Percentiles rank a stretch among this genome's conserved stretches.
phyloP scores from a whole-genome alignment of 2,329 filamentous ascomycete species.

The Clonostachys solani region DNA sequence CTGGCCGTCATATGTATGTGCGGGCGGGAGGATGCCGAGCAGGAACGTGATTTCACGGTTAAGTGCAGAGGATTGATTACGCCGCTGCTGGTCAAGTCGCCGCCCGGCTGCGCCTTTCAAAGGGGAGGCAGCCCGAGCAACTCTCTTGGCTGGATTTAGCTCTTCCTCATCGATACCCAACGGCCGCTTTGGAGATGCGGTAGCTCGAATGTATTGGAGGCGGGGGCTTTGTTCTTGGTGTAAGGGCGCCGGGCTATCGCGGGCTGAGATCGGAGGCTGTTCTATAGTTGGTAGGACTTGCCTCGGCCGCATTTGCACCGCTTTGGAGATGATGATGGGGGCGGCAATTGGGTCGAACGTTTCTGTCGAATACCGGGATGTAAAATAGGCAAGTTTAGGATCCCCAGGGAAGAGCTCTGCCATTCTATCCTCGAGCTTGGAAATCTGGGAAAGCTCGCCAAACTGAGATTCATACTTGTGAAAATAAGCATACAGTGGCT shows the following conservation, averaged over 20 bases:
- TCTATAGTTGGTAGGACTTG: constrained; percentile 50
- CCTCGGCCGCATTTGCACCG: constrained; percentile 69
- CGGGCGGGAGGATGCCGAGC: constrained; percentile 70
- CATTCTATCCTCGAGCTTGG: constrained; percentile 90
- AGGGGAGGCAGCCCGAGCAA: constrained; percentile 85
- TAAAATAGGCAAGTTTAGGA: constrained; percentile 70
- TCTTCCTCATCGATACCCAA: constrained; percentile 68
- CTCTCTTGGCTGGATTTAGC: constrained; percentile 73
- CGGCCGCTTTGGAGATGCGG: constrained; percentile 57
- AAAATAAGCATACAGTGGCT: constrained; percentile 84
- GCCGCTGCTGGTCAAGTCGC: constrained; percentile 73
- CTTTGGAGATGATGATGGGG: constrained; percentile 79
- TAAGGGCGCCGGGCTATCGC: constrained; percentile 35
- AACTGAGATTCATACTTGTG: constrained; percentile 94
- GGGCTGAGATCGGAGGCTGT: constrained; percentile 33
- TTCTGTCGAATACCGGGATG: constrained; percentile 65
- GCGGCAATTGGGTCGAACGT: constrained; percentile 78
- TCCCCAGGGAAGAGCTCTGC: constrained; percentile 89
- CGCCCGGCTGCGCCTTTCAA: constrained; percentile 87
- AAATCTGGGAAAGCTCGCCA: constrained; percentile 86
- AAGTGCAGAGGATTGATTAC: constrained; percentile 62
- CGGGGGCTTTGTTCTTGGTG: constrained; percentile 37
- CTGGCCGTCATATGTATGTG: constrained; percentile 66
- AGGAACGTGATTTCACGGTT: constrained; percentile 65
- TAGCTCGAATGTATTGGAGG: constrained; percentile 39